A percentile compares a stretch with the other conserved stretches of the same genome.
Evolutionary conservation across 768 basidiomycete species (phyloP).

Genomic region (Naganishia onofrii): DNA sequence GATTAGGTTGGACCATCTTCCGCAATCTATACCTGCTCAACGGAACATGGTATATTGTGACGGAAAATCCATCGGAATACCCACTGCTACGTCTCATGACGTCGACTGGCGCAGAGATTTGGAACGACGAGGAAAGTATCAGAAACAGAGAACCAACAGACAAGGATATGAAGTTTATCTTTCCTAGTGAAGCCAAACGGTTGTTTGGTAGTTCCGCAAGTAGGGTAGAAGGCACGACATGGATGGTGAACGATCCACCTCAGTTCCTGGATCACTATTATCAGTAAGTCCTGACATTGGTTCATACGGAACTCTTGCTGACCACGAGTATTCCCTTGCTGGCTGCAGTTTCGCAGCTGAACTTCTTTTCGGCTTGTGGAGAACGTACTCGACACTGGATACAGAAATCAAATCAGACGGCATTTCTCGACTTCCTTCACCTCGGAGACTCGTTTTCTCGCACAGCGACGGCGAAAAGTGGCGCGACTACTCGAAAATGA

Average conservation of each 20-base stretch:
- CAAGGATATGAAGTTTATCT: constrained; percentile 73
- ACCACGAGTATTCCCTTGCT: too few species aligned
- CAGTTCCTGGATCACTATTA: constrained; percentile 91
- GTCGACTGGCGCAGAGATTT: constrained; percentile 65
- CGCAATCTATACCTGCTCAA: constrained; percentile 77
- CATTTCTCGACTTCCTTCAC: constrained; percentile 68
- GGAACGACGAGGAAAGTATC: constrained; percentile 60
- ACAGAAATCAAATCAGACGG: constrained; percentile 65
- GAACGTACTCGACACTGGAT: constrained; percentile 80
- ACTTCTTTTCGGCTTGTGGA: constrained; percentile 87
- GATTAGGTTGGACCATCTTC: constrained; percentile 84
- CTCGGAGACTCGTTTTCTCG: constrained; percentile 72
- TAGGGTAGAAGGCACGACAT: constrained; percentile 74
- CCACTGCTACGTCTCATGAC: constrained; percentile 69
- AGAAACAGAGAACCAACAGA: constrained; percentile 67
- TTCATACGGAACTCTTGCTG: background rate
- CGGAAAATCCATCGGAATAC: constrained; percentile 65
- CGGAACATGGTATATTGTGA: constrained; percentile 77
- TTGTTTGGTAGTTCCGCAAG: constrained; percentile 73
- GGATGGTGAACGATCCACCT: constrained; percentile 76
- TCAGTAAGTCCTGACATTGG: constrained; percentile 55
- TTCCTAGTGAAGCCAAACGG: constrained; percentile 63
- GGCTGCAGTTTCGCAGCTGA: constrained; percentile 71
- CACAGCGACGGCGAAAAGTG: constrained; percentile 73
- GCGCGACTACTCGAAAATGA: constrained; percentile 90